Conservation (phyloP, 257 asterid species). For the Craterostigma plantagineum region DNA sequence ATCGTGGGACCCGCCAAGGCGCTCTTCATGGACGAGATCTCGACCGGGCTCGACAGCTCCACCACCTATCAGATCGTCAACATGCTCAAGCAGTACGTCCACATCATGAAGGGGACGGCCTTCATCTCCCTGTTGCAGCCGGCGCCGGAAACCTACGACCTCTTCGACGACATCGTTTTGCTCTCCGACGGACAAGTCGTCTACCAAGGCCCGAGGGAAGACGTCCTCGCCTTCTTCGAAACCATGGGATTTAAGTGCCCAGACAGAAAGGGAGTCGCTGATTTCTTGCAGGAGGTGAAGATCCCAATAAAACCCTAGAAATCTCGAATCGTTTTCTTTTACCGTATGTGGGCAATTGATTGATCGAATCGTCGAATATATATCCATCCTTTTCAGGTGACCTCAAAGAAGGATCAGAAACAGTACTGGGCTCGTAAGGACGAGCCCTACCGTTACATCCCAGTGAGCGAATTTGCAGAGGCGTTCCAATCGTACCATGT, state of each 20-base stretch:
- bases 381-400: conserved; percentile 25
- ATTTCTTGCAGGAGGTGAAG: conserved; percentile 60
- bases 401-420: conserved; percentile 52
- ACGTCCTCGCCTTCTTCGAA: conserved; percentile 30
- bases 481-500: conserved; percentile 21
- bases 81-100: conserved; percentile 30
- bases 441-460: conserved; percentile 31
- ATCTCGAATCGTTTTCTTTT: too few species aligned
- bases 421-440: conserved; percentile 41
- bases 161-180: conserved; percentile 46
- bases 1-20: conserved; percentile 56
- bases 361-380: too few species aligned
- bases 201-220: conserved; percentile 47
- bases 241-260: conserved; percentile 57
- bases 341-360: too few species aligned
- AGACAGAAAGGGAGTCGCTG: conserved; percentile 41
- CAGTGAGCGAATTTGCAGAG: conserved; percentile 26
- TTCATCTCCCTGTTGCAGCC: conserved; percentile 60
- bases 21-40: conserved; percentile 60
- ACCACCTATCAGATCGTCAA: conserved; percentile 42
- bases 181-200: conserved; percentile 38
- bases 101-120: conserved; percentile 55
- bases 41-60: conserved; percentile 53
- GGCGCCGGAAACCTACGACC: conserved; percentile 42
- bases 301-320: neutral